These are phyloP conservation scores for Abrus precatorius DNA, from an alignment of 306 rosid species.

Conservation along the genomic window DNA sequence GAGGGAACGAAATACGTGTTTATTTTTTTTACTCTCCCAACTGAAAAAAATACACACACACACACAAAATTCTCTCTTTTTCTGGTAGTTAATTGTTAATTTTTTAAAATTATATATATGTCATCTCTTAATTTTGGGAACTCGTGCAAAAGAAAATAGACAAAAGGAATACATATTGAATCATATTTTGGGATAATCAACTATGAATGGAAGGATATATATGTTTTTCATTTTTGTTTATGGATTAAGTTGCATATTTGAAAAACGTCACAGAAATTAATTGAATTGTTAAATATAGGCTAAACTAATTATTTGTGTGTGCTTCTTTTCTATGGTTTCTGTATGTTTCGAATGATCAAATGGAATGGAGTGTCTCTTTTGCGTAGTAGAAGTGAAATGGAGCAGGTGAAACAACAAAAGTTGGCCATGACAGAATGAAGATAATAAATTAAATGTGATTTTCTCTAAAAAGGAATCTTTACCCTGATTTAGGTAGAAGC, in stretches of 20 bases:
- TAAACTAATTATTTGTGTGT: background rate
- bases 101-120: background rate
- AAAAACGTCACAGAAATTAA: background rate
- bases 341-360: background rate
- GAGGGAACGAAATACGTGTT: background rate
- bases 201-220: background rate
- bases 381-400: background rate
- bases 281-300: background rate
- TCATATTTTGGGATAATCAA: background rate
- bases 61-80: background rate
- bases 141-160: background rate
- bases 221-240: background rate
- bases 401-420: constrained; percentile 17
- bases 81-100: background rate
- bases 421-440: background rate
- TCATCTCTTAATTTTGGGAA: background rate
- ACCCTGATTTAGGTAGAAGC: background rate
- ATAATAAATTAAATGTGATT: background rate
- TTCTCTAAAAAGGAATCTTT: constrained; percentile 20
- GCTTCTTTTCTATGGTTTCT: background rate
- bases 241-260: background rate
- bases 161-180: background rate
- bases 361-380: background rate
- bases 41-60: background rate
- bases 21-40: background rate